Conservation (phyloP, 1,284 basidiomycete species). For the Tylopilus orsonianus region DNA sequence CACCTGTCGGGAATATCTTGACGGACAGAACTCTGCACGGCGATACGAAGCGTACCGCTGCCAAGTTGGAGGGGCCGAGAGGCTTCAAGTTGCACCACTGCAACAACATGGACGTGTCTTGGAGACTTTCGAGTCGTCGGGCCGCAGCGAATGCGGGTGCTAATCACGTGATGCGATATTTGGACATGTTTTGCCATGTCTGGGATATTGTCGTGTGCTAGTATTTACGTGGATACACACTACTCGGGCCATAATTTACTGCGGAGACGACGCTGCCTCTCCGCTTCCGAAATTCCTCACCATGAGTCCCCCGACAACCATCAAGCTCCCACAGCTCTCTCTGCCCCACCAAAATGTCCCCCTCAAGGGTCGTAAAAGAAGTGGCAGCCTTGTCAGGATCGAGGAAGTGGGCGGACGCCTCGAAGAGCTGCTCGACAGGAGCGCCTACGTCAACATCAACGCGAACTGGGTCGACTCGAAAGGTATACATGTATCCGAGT, state of each 20-base stretch:
- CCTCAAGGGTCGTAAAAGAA: constrained; percentile 62
- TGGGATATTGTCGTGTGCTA: not conserved
- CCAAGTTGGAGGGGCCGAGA: constrained; percentile 46
- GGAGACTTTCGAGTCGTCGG: too few species aligned
- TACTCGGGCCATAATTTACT: too few species aligned
- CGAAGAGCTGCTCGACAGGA: constrained; percentile 81
- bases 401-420: constrained; percentile 81
- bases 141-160: too few species aligned
- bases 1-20: constrained; percentile 25
- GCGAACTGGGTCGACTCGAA: constrained; percentile 99
- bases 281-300: too few species aligned
- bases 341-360: constrained; percentile 35
- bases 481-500: too few species aligned
- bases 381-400: constrained; percentile 83
- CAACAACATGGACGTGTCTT: constrained; percentile 46
- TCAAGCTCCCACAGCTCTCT: constrained; percentile 50
- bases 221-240: not conserved
- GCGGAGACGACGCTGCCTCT: too few species aligned
- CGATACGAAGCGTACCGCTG: constrained; percentile 23
- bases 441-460: constrained; percentile 87
- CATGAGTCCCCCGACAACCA: constrained; percentile 49
- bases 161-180: constrained; percentile 9
- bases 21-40: constrained; percentile 25
- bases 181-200: constrained; percentile 19
- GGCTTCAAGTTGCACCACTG: constrained; percentile 70